These are phyloP conservation scores for Leptographium wingfieldii DNA, from an alignment of 2,329 filamentous ascomycete genomes.

Conservation along the genomic window DNA sequence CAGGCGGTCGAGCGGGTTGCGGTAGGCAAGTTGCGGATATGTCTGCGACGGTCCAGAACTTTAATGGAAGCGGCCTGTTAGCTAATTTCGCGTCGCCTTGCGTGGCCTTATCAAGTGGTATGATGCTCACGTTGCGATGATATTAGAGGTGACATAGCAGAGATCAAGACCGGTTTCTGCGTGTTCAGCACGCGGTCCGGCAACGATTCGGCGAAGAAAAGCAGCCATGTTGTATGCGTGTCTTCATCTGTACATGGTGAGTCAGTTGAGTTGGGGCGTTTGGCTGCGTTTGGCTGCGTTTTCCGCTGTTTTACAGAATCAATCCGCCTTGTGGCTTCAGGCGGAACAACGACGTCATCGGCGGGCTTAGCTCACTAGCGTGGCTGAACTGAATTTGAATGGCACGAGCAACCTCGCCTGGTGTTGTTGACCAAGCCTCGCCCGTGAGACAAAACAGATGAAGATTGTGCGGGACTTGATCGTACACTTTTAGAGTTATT, in stretches of 20 bases:
- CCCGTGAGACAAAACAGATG: background rate
- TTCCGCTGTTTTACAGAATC: background rate
- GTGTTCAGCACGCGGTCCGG: conserved; percentile 72
- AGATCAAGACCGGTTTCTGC: conserved; percentile 82
- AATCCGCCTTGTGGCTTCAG: background rate
- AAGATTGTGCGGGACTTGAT: background rate
- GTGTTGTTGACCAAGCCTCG: background rate
- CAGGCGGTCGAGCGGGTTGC: conserved; percentile 79
- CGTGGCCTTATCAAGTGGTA: background rate
- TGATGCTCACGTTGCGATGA: conserved; percentile 43
- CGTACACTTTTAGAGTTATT: background rate
- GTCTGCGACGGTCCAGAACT: conserved; percentile 84
- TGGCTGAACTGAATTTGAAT: background rate
- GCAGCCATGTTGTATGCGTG: conserved; percentile 43
- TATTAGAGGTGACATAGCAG: conserved; percentile 85
- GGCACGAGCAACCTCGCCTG: no score
- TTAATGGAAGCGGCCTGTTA: background rate
- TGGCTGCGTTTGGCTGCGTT: background rate
- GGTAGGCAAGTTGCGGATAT: conserved; percentile 84
- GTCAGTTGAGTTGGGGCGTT: background rate
- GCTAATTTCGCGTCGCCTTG: background rate
- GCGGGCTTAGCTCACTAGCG: background rate
- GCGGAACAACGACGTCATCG: background rate
- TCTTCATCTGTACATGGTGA: background rate
- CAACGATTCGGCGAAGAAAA: conserved; percentile 80